Evolutionary conservation across 345 rosid species (phyloP).

Genomic region (Salix udensis): DNA sequence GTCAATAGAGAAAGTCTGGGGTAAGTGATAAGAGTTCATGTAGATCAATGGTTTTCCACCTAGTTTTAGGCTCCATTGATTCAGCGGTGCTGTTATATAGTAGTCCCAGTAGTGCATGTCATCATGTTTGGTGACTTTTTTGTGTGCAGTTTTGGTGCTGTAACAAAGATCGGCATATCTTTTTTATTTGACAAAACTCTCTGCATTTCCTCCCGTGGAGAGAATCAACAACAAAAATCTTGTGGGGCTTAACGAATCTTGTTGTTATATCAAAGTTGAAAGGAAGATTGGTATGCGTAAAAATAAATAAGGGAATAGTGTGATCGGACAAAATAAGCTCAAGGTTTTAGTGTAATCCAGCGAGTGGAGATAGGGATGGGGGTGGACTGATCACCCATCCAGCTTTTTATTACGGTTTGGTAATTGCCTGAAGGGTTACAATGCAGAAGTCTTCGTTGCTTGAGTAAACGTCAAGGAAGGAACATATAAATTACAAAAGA

Average conservation of each 20-base stretch:
- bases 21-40: background rate
- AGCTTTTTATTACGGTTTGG: background rate
- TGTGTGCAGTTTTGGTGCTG: background rate
- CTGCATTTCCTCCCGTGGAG: background rate
- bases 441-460: background rate
- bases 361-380: background rate
- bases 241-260: background rate
- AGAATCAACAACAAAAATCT: no score
- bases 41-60: background rate
- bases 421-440: background rate
- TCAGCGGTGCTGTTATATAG: background rate
- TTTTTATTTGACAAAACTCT: background rate
- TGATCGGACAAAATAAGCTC: background rate
- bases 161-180: background rate
- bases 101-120: background rate
- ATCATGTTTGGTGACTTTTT: background rate
- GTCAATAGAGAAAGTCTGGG: background rate
- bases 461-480: constrained; percentile 17
- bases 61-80: background rate
- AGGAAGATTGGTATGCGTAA: no score
- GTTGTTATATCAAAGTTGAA: background rate
- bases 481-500: background rate
- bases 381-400: background rate
- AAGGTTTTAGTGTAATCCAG: background rate
- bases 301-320: background rate